These are phyloP conservation scores for Cordyceps tenuipes DNA, from an alignment of 2,329 filamentous ascomycete genomes.

Conservation along the genomic window DNA sequence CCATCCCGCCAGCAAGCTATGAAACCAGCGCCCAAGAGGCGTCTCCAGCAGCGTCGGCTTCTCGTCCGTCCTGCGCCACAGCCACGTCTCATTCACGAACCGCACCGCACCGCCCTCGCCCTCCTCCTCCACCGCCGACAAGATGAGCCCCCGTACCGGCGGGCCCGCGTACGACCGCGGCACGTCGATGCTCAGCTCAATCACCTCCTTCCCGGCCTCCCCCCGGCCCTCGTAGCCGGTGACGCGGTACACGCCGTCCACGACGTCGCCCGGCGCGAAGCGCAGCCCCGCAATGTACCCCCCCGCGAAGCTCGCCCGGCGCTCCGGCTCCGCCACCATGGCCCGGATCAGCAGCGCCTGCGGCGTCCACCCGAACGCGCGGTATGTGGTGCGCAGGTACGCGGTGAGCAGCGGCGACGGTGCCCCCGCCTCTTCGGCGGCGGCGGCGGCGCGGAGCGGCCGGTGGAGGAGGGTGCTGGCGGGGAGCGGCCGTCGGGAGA, in stretches of 20 bases:
- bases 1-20: conserved; percentile 22
- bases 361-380: conserved; percentile 25
- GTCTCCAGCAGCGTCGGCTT: conserved; percentile 23
- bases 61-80: conserved; percentile 25
- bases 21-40: conserved; percentile 22
- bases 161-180: conserved; percentile 15
- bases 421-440: neutral
- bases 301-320: conserved; percentile 18
- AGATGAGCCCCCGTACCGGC: conserved; percentile 12
- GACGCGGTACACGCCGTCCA: conserved; percentile 23
- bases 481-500: conserved; percentile 19
- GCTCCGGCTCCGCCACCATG: conserved; percentile 16
- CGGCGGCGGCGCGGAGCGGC: neutral
- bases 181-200: conserved; percentile 23
- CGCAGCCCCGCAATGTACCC: conserved; percentile 17
- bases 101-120: conserved; percentile 14
- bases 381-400: conserved; percentile 23
- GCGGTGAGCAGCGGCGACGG: conserved; percentile 18
- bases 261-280: conserved; percentile 22
- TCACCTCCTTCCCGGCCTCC: conserved; percentile 14
- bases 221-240: conserved; percentile 12
- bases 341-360: conserved; percentile 23
- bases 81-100: conserved; percentile 32
- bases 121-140: conserved; percentile 9
- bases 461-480: conserved; percentile 5